Conservation (phyloP, 2,329 filamentous ascomycete genomes). For the Berkeleyomyces rouxiae region DNA sequence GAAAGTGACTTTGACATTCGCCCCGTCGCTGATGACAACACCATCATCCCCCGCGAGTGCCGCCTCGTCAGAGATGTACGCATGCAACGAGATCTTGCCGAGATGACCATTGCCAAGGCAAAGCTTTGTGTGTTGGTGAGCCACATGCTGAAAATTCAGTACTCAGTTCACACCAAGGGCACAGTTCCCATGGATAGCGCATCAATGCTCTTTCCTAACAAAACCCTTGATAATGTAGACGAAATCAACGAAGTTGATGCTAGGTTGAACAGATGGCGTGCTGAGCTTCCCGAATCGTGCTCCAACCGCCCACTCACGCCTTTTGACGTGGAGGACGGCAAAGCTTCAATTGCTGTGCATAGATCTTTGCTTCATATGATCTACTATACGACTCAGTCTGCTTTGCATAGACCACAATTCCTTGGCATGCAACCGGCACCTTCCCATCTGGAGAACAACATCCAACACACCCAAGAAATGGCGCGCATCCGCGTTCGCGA, state of each 20-base stretch:
- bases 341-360: slow-evolving; percentile 48
- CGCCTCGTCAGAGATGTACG: slow-evolving; percentile 50
- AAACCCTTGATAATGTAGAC: slow-evolving; percentile 63
- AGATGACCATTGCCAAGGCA: slow-evolving; percentile 83
- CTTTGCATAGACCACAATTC: slow-evolving; percentile 80
- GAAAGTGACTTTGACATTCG: slow-evolving; percentile 72
- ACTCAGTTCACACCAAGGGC: slow-evolving; percentile 76
- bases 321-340: slow-evolving; percentile 41
- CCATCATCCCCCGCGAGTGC: slow-evolving; percentile 53
- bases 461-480: slow-evolving; percentile 34
- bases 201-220: slow-evolving; percentile 87
- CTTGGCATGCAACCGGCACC: slow-evolving; percentile 48
- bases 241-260: slow-evolving; percentile 65
- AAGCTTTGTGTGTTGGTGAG: slow-evolving; percentile 81
- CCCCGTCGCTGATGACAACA: slow-evolving; percentile 48
- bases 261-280: slow-evolving; percentile 62
- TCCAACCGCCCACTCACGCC: slow-evolving; percentile 43
- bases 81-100: slow-evolving; percentile 62
- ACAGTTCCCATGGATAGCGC: slow-evolving; percentile 62
- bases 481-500: slow-evolving; percentile 70
- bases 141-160: slow-evolving; percentile 77
- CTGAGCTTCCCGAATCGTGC: slow-evolving; percentile 53
- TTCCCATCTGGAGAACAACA: slow-evolving; percentile 8
- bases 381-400: slow-evolving; percentile 80
- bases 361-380: slow-evolving; percentile 84